Percentiles rank a stretch among this genome's conserved stretches.
phyloP scores from a whole-genome alignment of 352 stramenopile species.

The Phytophthora europaea region DNA sequence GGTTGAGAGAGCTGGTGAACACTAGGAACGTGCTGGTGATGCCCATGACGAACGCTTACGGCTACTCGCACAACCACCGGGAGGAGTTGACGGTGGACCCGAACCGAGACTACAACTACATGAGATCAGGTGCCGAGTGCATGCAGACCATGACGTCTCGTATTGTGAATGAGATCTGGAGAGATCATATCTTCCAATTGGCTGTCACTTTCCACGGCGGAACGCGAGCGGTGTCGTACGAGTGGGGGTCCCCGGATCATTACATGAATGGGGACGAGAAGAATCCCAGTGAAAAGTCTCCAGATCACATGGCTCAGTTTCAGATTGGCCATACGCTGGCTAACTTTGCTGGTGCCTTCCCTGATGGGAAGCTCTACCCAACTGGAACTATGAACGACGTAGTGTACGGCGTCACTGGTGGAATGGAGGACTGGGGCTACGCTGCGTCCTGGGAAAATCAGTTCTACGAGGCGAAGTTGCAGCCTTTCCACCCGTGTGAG shows the following conservation, averaged over 20 bases:
- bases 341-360: conserved; percentile 79
- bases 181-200: conserved; percentile 97
- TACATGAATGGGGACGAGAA: conserved; percentile 60
- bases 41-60: conserved; percentile 96
- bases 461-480: conserved; percentile 34
- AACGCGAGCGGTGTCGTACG: conserved; percentile 97
- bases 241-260: conserved; percentile 97
- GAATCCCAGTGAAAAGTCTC: conserved; percentile 75
- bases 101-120: conserved; percentile 99
- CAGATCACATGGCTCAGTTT: conserved; percentile 80
- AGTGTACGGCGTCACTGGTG: conserved; percentile 97
- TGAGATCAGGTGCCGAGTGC: conserved; percentile 86
- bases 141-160: conserved; percentile 97
- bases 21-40: conserved; percentile 85
- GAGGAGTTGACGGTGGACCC: conserved; percentile 94
- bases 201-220: conserved; percentile 98
- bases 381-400: conserved; percentile 96
- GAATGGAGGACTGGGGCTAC: conserved; percentile 99
- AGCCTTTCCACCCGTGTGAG: conserved; percentile 83
- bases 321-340: conserved; percentile 70
- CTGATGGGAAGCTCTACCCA: conserved; percentile 78
- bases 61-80: conserved; percentile 88
- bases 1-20: conserved; percentile 88
- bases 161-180: conserved; percentile 97
- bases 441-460: conserved; percentile 91